A percentile compares a stretch with the other conserved stretches of the same genome.
These are phyloP conservation scores for Alisma plantagoaquatica DNA, from an alignment of 106 monocot species.

Conservation along the genomic window DNA sequence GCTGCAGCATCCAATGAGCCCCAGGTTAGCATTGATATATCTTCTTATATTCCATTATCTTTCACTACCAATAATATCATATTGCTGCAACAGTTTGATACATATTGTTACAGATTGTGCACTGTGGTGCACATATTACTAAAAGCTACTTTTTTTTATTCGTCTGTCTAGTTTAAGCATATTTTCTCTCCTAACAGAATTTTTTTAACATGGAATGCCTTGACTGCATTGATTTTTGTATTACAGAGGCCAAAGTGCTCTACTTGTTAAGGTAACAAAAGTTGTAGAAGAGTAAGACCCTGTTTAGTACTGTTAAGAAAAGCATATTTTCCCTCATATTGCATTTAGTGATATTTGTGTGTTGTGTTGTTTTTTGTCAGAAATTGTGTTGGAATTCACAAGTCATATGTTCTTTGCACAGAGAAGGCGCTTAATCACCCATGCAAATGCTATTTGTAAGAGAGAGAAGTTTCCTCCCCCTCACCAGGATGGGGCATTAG, in stretches of 20 bases:
- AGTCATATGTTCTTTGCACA: slow-evolving; percentile 6
- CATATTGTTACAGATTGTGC: too few species aligned
- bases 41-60: background rate
- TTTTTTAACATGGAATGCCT: background rate
- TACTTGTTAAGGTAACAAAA: too few species aligned
- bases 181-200: too few species aligned
- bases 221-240: too few species aligned
- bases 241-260: too few species aligned
- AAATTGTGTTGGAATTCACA: background rate
- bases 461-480: slow-evolving; percentile 97
- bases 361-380: background rate
- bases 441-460: slow-evolving; percentile 92
- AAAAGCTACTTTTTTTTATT: too few species aligned
- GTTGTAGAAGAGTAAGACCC: background rate
- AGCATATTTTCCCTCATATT: too few species aligned
- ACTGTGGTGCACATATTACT: too few species aligned
- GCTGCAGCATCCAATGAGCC: slow-evolving; percentile 88
- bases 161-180: too few species aligned
- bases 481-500: slow-evolving; percentile 81
- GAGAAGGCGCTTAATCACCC: slow-evolving; percentile 65
- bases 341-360: too few species aligned
- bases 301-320: too few species aligned
- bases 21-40: slow-evolving; percentile 83
- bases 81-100: background rate
- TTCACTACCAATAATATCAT: background rate